Base-by-base conservation (phyloP, 2,329 filamentous ascomycete genomes). In the Pseudogymnoascus sp. region DNA sequence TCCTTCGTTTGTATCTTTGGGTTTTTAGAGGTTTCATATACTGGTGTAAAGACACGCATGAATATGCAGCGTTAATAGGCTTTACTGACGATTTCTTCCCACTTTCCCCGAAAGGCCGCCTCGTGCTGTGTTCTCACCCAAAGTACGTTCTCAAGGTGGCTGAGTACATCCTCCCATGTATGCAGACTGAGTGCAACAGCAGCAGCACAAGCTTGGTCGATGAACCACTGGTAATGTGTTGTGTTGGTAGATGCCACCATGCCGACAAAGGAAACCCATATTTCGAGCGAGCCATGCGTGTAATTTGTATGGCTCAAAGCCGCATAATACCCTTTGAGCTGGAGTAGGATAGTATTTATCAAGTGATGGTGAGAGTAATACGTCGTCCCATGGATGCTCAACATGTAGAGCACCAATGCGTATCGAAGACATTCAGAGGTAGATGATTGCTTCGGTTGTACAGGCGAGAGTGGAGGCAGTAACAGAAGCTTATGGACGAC, bases 321-420 rank as follows among this genome's bases (percentile, higher is more conserved):
- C 11, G 69, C 64, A 4, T 81, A 69, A 25, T 75, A 65, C 1
- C 63, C 31, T 21, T 69, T 71, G 12, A 81, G 69, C 18, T 67
- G 71, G 1, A 63, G 28, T 11, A 78, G 65, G 1, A 80, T 71
- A 0, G 65, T 70, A 52, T 74, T 72, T 3, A 75, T 63, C 9
- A 83, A 72, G 8, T 72, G 73, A 0, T 71, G 74, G 64, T 84
- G 82, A 1, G 81, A 79, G 64, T 81, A 85, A 66, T 84, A 85
- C 7, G 81, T 83, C 28, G 81, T 78, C 0, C 82, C 82, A 9
- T 84, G 82, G 0, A 81, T 72, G 41, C 76, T 75, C 16, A 85
- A 76, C 78, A 84, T 80, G 71, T 82, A 83, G 0, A 83, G 74
- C 0, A 78, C 69, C 1, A 78, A 72, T 3, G 76, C 76, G 61